phyloP scores from a whole-genome alignment of 108 stramenopile species.

The Bacterosira constricta region DNA sequence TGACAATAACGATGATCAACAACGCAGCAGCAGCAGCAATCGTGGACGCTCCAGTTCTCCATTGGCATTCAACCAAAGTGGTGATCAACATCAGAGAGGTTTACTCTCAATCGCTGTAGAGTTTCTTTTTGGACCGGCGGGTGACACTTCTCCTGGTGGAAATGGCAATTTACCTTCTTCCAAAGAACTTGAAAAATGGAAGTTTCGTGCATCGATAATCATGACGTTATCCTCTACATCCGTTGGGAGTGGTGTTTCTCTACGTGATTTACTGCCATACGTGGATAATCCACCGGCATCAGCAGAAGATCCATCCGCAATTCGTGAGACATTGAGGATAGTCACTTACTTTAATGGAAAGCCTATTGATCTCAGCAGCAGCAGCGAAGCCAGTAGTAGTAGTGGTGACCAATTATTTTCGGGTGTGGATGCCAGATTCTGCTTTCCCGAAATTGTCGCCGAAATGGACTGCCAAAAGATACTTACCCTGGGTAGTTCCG shows the following conservation, averaged over 20 bases:
- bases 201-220: conserved; percentile 66
- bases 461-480: conserved; percentile 49
- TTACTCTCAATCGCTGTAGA: conserved; percentile 77
- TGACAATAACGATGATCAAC: conserved; percentile 8
- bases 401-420: conserved; percentile 1
- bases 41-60: not conserved
- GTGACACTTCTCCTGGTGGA: not conserved
- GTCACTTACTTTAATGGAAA: conserved; percentile 83
- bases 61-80: conserved; percentile 6
- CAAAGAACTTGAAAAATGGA: conserved; percentile 69
- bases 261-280: conserved; percentile 66
- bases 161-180: conserved; percentile 6
- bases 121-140: conserved; percentile 81
- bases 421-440: conserved; percentile 50
- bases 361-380: conserved; percentile 23
- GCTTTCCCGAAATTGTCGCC: conserved; percentile 78
- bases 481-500: conserved; percentile 14
- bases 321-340: conserved; percentile 57
- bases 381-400: not conserved
- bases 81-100: conserved; percentile 47
- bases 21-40: no score
- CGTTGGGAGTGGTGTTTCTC: conserved; percentile 47
- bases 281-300: conserved; percentile 71
- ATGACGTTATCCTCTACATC: conserved; percentile 38
- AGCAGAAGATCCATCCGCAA: conserved; percentile 34